phyloP scores from a whole-genome alignment of 1,284 basidiomycete genomes.

The Irpex sp. region DNA sequence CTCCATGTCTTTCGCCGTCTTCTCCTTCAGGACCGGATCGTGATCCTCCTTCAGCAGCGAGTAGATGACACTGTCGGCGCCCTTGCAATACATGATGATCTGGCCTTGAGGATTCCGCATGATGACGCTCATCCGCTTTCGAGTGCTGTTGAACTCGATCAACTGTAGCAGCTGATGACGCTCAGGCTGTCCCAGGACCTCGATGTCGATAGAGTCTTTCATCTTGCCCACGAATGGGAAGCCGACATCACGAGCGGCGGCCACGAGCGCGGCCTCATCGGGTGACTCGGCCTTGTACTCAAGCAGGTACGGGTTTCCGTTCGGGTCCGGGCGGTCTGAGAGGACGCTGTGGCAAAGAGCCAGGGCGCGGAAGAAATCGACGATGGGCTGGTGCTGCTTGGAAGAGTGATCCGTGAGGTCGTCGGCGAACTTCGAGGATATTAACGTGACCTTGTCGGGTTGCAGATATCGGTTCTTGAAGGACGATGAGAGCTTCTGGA shows the following conservation, averaged over 20 bases:
- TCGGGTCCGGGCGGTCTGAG: constrained; percentile 68
- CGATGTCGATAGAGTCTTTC: constrained; percentile 80
- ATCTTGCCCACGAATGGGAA: constrained; percentile 86
- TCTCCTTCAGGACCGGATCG: constrained; percentile 70
- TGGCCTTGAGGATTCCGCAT: constrained; percentile 81
- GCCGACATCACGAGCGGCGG: constrained; percentile 87
- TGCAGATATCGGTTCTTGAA: constrained; percentile 93
- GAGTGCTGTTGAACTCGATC: constrained; percentile 90
- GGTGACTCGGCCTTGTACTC: constrained; percentile 96
- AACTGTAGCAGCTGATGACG: constrained; percentile 77
- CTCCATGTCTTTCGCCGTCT: constrained; percentile 87
- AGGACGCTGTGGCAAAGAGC: constrained; percentile 93
- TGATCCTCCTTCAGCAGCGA: constrained; percentile 76
- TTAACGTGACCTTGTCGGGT: constrained; percentile 80
- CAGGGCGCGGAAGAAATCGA: constrained; percentile 88
- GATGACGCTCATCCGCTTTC: constrained; percentile 93
- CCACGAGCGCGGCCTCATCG: constrained; percentile 93
- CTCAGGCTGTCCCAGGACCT: constrained; percentile 88
- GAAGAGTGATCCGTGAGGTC: constrained; percentile 65
- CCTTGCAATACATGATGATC: constrained; percentile 89
- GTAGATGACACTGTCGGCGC: constrained; percentile 96
- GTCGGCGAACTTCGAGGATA: constrained; percentile 81
- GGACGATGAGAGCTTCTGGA: constrained; percentile 65
- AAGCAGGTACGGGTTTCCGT: constrained; percentile 62
- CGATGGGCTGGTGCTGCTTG: constrained; percentile 65